phyloP scores from a whole-genome alignment of 1,284 basidiomycete species.

The Chalciporus sp. region DNA sequence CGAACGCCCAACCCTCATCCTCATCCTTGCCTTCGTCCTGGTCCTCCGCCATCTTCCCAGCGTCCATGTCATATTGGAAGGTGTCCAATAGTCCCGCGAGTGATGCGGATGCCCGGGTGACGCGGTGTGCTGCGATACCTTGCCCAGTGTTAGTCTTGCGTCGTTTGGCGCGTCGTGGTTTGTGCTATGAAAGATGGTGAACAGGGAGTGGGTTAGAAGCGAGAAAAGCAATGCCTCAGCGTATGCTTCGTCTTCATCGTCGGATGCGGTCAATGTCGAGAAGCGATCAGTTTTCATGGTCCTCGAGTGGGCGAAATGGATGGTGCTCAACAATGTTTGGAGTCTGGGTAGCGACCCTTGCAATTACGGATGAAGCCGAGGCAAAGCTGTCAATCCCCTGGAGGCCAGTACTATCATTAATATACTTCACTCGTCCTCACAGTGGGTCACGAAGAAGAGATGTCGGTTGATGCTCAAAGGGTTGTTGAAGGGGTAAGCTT shows the following conservation, averaged over 20 bases:
- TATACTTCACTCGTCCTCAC: too few relatives aligned
- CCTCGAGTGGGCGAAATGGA: background rate
- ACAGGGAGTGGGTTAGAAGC: background rate
- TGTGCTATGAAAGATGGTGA: constrained; percentile 5
- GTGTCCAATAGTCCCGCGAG: constrained; percentile 20
- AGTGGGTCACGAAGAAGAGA: too few relatives aligned
- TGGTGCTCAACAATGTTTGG: background rate
- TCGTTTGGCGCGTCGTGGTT: constrained; percentile 26
- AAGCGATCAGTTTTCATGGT: background rate
- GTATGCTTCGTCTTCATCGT: constrained; percentile 26
- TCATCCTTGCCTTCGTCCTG: background rate
- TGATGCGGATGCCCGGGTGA: constrained; percentile 18
- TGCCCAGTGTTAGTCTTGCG: constrained; percentile 28
- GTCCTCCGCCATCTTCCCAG: background rate
- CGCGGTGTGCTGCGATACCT: constrained; percentile 8
- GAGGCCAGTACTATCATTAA: too few relatives aligned
- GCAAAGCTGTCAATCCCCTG: too few relatives aligned
- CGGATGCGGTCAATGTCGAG: constrained; percentile 15
- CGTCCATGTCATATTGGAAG: constrained; percentile 14
- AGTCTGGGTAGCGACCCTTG: too few relatives aligned
- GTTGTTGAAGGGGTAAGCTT: too few relatives aligned
- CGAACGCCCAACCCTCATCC: constrained; percentile 20
- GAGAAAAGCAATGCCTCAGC: constrained; percentile 17
- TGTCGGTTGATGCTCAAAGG: too few relatives aligned
- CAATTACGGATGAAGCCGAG: too few relatives aligned